These are phyloP conservation scores for Ceraceosorus guamensis DNA, from an alignment of 1,284 basidiomycete genomes.

Conservation along the genomic window DNA sequence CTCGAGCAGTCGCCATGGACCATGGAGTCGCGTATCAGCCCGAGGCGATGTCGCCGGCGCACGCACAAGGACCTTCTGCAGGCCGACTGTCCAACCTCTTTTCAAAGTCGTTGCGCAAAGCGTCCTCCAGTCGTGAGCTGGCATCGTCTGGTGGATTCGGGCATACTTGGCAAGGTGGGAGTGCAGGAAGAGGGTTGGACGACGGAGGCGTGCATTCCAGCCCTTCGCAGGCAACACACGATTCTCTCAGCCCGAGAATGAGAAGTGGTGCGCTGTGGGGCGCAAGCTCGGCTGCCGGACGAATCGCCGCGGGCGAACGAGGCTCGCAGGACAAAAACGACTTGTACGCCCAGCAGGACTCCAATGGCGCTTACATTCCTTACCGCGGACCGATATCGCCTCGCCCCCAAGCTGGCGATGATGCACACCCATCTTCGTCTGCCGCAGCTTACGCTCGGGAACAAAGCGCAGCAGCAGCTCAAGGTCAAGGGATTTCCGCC, in stretches of 20 bases:
- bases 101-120: constrained; percentile 5
- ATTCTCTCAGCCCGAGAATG: too few species aligned
- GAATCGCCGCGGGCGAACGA: neutral
- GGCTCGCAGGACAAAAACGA: neutral
- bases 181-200: neutral
- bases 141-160: neutral
- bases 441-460: neutral
- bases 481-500: neutral
- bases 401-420: neutral
- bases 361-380: constrained; percentile 1
- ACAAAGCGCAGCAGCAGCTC: neutral
- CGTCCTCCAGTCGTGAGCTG: neutral
- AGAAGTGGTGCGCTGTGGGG: neutral
- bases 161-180: neutral
- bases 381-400: constrained; percentile 9
- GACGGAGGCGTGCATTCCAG: neutral
- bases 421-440: neutral
- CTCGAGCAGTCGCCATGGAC: too few species aligned
- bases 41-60: constrained; percentile 31
- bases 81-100: constrained; percentile 39
- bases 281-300: neutral
- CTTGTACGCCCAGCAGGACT: neutral
- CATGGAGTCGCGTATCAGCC: constrained; percentile 6
- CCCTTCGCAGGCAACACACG: too few species aligned
- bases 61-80: constrained; percentile 20